Evolutionary conservation across 345 rosid species (phyloP).

Genomic region (Combretum micranthum): DNA sequence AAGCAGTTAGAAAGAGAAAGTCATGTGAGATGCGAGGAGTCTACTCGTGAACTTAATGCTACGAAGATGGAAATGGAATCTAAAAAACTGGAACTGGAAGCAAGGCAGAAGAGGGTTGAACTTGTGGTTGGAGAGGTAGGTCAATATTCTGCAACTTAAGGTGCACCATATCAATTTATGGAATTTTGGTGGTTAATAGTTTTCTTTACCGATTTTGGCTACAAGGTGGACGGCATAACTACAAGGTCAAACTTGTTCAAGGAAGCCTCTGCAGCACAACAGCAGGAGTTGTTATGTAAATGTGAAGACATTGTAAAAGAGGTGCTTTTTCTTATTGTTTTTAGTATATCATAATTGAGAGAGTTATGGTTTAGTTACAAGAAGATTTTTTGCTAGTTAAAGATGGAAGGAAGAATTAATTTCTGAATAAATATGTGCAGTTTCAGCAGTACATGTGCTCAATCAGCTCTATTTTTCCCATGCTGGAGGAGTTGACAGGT

Average conservation of each 20-base stretch:
- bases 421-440: slow-evolving; percentile 9
- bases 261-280: slow-evolving; percentile 58
- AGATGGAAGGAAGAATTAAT: not conserved
- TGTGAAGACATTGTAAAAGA: slow-evolving; percentile 60
- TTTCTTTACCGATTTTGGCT: not conserved
- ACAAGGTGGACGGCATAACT: slow-evolving; percentile 61
- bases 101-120: slow-evolving; percentile 69
- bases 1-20: slow-evolving; percentile 59
- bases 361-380: not conserved
- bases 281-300: slow-evolving; percentile 39
- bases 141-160: not conserved
- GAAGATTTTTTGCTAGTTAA: not conserved
- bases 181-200: slow-evolving; percentile 6
- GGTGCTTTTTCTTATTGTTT: slow-evolving; percentile 30
- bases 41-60: slow-evolving; percentile 36
- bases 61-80: slow-evolving; percentile 55
- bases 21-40: slow-evolving; percentile 41
- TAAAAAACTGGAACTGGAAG: slow-evolving; percentile 53
- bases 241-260: slow-evolving; percentile 40
- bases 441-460: slow-evolving; percentile 8
- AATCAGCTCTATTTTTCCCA: slow-evolving; percentile 6
- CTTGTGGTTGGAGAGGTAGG: slow-evolving; percentile 63
- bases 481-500: not conserved
- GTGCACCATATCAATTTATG: not conserved
- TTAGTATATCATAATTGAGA: not conserved